phyloP scores from a whole-genome alignment of 2,329 filamentous ascomycete species.

The Cryphonectria carpinicola region DNA sequence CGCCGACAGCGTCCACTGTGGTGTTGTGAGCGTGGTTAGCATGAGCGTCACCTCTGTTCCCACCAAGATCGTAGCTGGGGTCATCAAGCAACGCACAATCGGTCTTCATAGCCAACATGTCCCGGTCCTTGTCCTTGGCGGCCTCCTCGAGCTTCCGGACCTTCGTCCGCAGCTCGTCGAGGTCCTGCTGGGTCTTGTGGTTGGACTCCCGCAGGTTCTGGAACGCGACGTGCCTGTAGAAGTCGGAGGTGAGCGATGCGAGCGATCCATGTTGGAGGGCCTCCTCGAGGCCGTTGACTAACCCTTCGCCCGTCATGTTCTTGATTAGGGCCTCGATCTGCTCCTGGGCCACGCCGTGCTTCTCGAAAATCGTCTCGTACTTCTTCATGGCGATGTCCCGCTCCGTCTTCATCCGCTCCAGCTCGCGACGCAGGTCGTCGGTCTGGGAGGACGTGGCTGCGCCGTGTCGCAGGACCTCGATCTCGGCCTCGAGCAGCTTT shows the following conservation, averaged over 20 bases:
- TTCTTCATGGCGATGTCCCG: slow-evolving; percentile 56
- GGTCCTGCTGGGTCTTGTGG: slow-evolving; percentile 49
- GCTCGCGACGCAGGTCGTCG: slow-evolving; percentile 25
- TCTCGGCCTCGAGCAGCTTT: slow-evolving; percentile 62
- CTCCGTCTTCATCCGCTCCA: slow-evolving; percentile 25
- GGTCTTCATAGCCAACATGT: slow-evolving; percentile 55
- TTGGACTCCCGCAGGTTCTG: slow-evolving; percentile 55
- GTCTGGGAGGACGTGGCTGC: slow-evolving; percentile 20
- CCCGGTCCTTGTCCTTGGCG: slow-evolving; percentile 58
- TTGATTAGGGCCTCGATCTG: slow-evolving; percentile 60
- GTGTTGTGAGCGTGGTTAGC: slow-evolving; percentile 33
- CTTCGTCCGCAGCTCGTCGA: slow-evolving; percentile 50
- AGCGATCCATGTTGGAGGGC: slow-evolving; percentile 38
- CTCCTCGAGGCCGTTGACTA: slow-evolving; percentile 47
- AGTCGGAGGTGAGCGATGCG: slow-evolving; percentile 49
- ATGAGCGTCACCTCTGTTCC: slow-evolving; percentile 33
- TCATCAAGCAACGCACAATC: slow-evolving; percentile 49
- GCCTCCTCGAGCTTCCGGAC: slow-evolving; percentile 52
- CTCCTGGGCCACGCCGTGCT: slow-evolving; percentile 59
- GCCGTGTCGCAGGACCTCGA: slow-evolving; percentile 56
- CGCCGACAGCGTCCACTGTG: slow-evolving; percentile 56
- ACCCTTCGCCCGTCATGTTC: slow-evolving; percentile 59
- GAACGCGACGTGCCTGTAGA: slow-evolving; percentile 57
- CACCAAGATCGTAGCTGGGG: slow-evolving; percentile 18
- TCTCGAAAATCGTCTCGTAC: slow-evolving; percentile 61